Conservation (phyloP, 306 rosid genomes). For the Rubus idaeus region DNA sequence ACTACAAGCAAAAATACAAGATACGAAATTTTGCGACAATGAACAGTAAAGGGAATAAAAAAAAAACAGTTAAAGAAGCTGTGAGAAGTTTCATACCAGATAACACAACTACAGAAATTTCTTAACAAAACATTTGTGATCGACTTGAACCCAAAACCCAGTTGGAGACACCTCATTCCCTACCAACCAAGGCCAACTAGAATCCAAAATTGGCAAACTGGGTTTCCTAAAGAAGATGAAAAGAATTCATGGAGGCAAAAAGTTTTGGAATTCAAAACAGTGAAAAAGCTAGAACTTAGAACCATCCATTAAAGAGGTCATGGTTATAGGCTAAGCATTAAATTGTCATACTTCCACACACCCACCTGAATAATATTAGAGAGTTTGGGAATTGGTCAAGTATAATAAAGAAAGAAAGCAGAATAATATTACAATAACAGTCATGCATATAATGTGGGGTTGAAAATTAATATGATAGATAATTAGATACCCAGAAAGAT, state of each 20-base stretch:
- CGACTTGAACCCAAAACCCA: constrained; percentile 1
- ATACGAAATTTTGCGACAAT: background rate
- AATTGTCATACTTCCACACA: background rate
- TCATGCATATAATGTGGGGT: constrained; percentile 1
- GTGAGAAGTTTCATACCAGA: background rate
- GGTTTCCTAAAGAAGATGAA: constrained; percentile 7
- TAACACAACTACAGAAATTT: background rate
- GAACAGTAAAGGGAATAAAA: background rate
- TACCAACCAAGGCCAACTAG: background rate
- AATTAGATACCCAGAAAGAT: constrained; percentile 2
- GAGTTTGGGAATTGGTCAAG: background rate
- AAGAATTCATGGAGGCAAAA: constrained; percentile 5
- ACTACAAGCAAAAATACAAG: no score
- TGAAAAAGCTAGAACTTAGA: background rate
- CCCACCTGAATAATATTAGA: background rate
- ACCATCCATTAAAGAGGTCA: background rate
- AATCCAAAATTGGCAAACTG: constrained; percentile 20
- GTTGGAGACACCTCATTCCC: background rate
- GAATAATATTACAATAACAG: background rate
- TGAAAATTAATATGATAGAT: background rate
- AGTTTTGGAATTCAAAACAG: background rate
- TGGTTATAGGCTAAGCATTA: background rate
- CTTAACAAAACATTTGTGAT: background rate
- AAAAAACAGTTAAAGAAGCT: background rate
- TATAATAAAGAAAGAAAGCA: background rate